Base-by-base conservation (phyloP, 2,329 filamentous ascomycete genomes). In the Diatrype stigma region DNA sequence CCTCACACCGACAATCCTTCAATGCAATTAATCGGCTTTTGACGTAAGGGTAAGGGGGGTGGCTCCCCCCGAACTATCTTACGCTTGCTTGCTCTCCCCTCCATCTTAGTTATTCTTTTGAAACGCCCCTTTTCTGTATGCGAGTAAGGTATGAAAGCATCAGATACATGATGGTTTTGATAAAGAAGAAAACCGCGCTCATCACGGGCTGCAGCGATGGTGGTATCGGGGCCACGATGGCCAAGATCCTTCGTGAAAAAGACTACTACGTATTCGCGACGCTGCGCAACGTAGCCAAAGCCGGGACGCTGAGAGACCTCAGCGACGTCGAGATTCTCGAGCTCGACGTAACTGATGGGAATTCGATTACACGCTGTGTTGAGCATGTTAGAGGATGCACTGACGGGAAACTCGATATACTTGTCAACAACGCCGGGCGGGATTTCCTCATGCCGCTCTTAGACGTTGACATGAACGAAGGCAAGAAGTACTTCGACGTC, bases 391-490 rank as follows among this genome's bases (percentile, higher is more conserved):
- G 28, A 30, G 14, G 19, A 6, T 45, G 45, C 10, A 51, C 45
- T 5, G 49, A 45, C 16, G 49, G 49, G 11, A 51, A 40, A 2
- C 47, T 49, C 12, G 40, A 45, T 28, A 49, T 49, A 17, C 59
- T 75, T 0, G 58, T 77, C 50, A 76, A 76, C 59, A 78, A 77
- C 49, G 70, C 74, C 12, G 74, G 69, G 2, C 45, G 49, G 2
- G 58, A 56, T n/a, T 63, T 63, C n/a, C 55, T 62, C 10, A 61
- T 61, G 51, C 74, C 73, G 1, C 53, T 67, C 4, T 48, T 75
- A 8, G 72, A 76, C 42, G 55, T 62, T 0, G 57, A 67, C 26
- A 51, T 74, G 2, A 57, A 61, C 1, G 53, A 67, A 16, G 67
- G 65, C n/a, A 70, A 65, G 46, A 52, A 48, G 16, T 30, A 73